Evolutionary conservation across 108 stramenopile species (phyloP).

Genomic region (Nitzschia palea): DNA sequence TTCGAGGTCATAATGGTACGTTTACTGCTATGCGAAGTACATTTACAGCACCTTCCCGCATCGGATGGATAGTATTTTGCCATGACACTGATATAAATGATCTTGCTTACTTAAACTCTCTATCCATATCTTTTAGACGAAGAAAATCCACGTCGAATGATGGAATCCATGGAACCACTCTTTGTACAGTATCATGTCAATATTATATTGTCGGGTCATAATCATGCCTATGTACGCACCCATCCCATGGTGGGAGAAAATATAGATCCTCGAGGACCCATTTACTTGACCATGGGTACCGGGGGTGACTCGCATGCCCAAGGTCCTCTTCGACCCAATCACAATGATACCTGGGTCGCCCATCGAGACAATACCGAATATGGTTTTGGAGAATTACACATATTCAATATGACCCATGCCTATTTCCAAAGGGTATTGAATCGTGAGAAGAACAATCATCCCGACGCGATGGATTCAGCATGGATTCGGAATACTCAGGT

Average conservation of each 20-base stretch:
- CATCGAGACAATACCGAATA: slow-evolving; percentile 72
- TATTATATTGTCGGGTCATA: slow-evolving; percentile 83
- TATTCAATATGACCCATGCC: slow-evolving; percentile 75
- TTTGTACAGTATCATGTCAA: slow-evolving; percentile 77
- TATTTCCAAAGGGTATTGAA: slow-evolving; percentile 54
- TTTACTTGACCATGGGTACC: slow-evolving; percentile 89
- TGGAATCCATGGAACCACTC: slow-evolving; percentile 75
- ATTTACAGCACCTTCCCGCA: neutral
- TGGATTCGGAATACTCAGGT: slow-evolving; percentile 22
- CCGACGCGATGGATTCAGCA: neutral
- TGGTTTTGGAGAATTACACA: slow-evolving; percentile 74
- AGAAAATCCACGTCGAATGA: slow-evolving; percentile 39
- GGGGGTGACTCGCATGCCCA: slow-evolving; percentile 83
- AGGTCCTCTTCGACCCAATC: slow-evolving; percentile 31
- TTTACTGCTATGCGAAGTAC: no score
- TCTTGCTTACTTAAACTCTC: neutral
- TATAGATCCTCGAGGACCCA: slow-evolving; percentile 38
- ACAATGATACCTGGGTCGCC: slow-evolving; percentile 83
- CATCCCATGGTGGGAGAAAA: slow-evolving; percentile 32
- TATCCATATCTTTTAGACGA: slow-evolving; percentile 26
- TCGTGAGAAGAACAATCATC: slow-evolving; percentile 9
- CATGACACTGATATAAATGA: no score
- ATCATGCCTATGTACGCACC: slow-evolving; percentile 87
- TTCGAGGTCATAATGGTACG: slow-evolving; percentile 49
- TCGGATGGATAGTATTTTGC: no score